Evolutionary conservation across 768 basidiomycete genomes (phyloP).

Genomic region (Clitopilus passeckerianus): DNA sequence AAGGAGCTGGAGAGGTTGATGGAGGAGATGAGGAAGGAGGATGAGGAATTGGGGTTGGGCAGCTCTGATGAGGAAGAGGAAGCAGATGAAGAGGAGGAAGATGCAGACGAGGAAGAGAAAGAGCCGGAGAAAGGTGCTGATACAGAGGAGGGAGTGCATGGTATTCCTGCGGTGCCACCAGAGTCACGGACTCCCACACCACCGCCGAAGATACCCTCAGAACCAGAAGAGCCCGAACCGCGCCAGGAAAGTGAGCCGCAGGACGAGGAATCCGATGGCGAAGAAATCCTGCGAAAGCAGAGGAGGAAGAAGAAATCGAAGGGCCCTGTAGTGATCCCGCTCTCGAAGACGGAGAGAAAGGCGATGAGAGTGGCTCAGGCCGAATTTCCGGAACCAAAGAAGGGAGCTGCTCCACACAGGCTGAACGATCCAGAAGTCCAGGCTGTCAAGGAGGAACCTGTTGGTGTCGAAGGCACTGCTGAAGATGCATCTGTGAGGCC

Average conservation of each 20-base stretch:
- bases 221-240: not conserved
- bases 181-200: conserved; percentile 3
- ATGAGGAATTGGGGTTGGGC: conserved; percentile 55
- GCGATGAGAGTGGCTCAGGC: conserved; percentile 6
- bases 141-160: conserved; percentile 1
- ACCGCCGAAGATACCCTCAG: conserved; percentile 1
- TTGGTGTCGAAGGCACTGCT: not conserved
- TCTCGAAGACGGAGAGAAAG: conserved; percentile 12
- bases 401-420: not conserved
- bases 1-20: conserved; percentile 80
- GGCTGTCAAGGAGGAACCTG: not conserved
- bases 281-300: conserved; percentile 3
- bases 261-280: conserved; percentile 1
- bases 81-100: conserved; percentile 17
- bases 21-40: conserved; percentile 72
- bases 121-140: conserved; percentile 1
- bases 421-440: not conserved
- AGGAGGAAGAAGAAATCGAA: conserved; percentile 4
- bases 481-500: conserved; percentile 4
- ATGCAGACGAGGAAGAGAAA: not conserved
- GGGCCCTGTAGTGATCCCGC: conserved; percentile 3
- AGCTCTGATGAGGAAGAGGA: conserved; percentile 21
- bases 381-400: not conserved
- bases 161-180: not conserved
- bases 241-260: not conserved